phyloP scores from a whole-genome alignment of 2,329 filamentous ascomycete genomes.

The Colletotrichum liaoningense region DNA sequence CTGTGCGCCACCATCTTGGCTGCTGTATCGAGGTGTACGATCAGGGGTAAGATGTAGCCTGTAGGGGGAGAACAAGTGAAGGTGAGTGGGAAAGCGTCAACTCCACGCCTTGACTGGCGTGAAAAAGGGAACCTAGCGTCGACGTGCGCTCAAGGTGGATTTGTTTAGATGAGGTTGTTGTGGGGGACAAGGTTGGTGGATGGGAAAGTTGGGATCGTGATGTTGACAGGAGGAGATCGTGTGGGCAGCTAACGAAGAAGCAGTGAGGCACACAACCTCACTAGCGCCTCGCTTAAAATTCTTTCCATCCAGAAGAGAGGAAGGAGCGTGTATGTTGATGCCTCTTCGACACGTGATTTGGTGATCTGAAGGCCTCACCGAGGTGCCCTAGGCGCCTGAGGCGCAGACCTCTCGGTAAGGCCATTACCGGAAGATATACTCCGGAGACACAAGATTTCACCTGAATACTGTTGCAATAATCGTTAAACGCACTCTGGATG shows the following conservation, averaged over 20 bases:
- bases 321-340: neutral
- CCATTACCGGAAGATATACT: neutral
- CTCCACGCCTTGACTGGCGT: neutral
- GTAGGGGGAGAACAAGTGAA: neutral
- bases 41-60: too few species aligned
- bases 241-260: neutral
- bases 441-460: neutral
- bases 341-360: constrained; percentile 20
- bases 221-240: neutral
- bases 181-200: neutral
- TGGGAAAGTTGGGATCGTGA: neutral
- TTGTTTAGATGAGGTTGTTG: constrained; percentile 5
- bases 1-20: constrained; percentile 4
- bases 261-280: neutral
- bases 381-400: constrained; percentile 14
- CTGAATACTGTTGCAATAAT: neutral
- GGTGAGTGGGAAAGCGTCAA: neutral
- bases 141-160: neutral
- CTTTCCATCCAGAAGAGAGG: neutral
- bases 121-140: neutral
- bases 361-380: constrained; percentile 4
- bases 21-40: neutral
- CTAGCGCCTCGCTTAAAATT: constrained; percentile 8
- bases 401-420: neutral
- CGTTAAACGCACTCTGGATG: neutral